Base-by-base conservation (phyloP, 2,329 filamentous ascomycete genomes). In the Fusarium devonianum region DNA sequence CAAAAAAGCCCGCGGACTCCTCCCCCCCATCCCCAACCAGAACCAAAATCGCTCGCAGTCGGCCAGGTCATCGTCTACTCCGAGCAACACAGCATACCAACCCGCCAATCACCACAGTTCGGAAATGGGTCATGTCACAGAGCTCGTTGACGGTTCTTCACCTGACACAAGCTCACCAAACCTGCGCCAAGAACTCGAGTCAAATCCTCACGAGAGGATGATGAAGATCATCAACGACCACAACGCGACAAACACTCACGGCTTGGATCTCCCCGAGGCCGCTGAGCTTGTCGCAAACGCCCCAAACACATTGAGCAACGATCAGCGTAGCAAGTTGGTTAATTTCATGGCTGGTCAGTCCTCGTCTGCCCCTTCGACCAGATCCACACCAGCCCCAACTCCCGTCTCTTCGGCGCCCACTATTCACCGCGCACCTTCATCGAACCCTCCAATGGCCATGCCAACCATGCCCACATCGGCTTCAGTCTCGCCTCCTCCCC, bases 151-250 rank as follows among this genome's bases (percentile, higher is more conserved):
- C 46, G 72, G 73, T 1, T 75, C 79, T 0, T 71, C 74, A 2
- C 73, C 76, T 4, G 75, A 81, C 44, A 58, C 61, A 16, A 73
- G 78, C 2, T 76, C 80, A 1, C 72, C 79, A 1, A 81, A 72
- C 43, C 72, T 85, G 3, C 78, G 81, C 19, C 76, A 81, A 23
- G 81, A 86, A 62, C 75, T 84, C 5, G 77, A 82, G 65, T 69
- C 72, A n/a, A 81, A 81, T 48, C 81, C 81, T 1, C 82, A 82
- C 46, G 81, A 84, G 62, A 78, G 78, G 39, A 85, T 86, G 78
- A 84, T 87, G 79, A 83, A 79, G 62, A 78, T 87, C 22, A 86
- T 87, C 67, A 81, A 85, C 49, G 82, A 84, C 53, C 81, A 84
- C 53, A 86, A 86, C 55, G 82, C 82, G 14, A 76, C 71, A 54